Base-by-base conservation (phyloP, 169 alveolate genomes). In the Plasmodium coatneyi region DNA sequence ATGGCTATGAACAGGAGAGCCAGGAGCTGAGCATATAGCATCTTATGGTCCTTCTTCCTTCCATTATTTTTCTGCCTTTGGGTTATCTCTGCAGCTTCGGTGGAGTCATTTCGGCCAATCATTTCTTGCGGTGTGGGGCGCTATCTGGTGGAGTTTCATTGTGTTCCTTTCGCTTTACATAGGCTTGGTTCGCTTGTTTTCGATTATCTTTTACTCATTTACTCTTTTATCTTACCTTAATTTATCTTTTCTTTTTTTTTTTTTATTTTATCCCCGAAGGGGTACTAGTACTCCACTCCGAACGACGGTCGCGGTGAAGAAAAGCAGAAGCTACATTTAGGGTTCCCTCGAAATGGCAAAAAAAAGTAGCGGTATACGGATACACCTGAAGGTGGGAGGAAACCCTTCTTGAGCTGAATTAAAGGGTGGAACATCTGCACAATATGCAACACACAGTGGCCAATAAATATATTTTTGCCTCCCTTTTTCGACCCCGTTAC, bases 1-100 rank as follows among this genome's bases (percentile, higher is more conserved):
- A 39, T 41, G 30, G 25, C 19, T 76, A 52, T 54, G 43, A 86
- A 54, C 43, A 86, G 66, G n/a, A 76, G 79, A 86, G 80, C 16
- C 19, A 86, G 43, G 25, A 76, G 7, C 71, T 86, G 93, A 74
- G 36, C 41, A 49, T 16, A 49, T 86, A 86, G 9, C 93, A 86
- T 86, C 46, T 86, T 86, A 74, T 32, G 2, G 9, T 60, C 6
- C 78, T 81, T n/a, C 80, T 52, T 3, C 43, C 71, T 84, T 32
- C 86, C 93, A 86, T 72, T 39, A 74, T 34, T 71, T 70, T 41
- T 71, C 25, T 74, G 52, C 36, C 41, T 41, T 30, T 84, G 10
- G 10, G 16, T 66, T 28, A 66, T 66, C 39, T 66, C 39, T 66
- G 36, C 36, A 49, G 60, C 60, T 49, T 49, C 14, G 22, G 60